Evolutionary conservation across 1,139 yeast species (phyloP).

Genomic region (Debaryomyces sp.): DNA sequence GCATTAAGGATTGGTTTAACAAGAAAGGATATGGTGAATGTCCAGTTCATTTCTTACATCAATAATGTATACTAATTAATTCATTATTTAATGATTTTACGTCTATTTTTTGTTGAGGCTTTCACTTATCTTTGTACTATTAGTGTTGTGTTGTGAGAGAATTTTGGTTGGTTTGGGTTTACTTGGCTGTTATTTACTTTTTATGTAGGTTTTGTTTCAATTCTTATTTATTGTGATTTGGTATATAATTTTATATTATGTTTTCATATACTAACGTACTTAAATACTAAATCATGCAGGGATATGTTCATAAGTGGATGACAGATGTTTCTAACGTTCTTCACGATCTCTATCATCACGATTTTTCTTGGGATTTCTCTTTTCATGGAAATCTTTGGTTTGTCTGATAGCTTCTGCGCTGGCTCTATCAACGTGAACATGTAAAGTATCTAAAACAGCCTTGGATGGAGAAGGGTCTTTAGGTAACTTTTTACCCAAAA

Average conservation of each 20-base stretch:
- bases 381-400: constrained; percentile 71
- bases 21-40: constrained; percentile 85
- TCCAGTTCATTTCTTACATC: constrained; percentile 68
- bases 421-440: constrained; percentile 90
- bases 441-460: constrained; percentile 75
- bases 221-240: background rate
- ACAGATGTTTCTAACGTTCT: constrained; percentile 23
- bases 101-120: background rate
- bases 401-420: constrained; percentile 87
- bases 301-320: background rate
- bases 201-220: background rate
- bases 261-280: background rate
- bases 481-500: constrained; percentile 75
- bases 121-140: background rate
- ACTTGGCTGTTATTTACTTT: background rate
- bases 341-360: constrained; percentile 52
- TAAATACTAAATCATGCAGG: constrained; percentile 1
- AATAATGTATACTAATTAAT: constrained; percentile 15
- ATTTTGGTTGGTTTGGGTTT: background rate
- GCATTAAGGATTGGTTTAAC: constrained; percentile 89
- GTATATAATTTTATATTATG: background rate
- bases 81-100: constrained; percentile 1
- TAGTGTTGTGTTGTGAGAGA: background rate
- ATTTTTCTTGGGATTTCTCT: constrained; percentile 35
- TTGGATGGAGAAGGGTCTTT: constrained; percentile 78